These are phyloP conservation scores for Hanseniaspora vineae DNA, from an alignment of 805 yeast species.

Conservation along the genomic window DNA sequence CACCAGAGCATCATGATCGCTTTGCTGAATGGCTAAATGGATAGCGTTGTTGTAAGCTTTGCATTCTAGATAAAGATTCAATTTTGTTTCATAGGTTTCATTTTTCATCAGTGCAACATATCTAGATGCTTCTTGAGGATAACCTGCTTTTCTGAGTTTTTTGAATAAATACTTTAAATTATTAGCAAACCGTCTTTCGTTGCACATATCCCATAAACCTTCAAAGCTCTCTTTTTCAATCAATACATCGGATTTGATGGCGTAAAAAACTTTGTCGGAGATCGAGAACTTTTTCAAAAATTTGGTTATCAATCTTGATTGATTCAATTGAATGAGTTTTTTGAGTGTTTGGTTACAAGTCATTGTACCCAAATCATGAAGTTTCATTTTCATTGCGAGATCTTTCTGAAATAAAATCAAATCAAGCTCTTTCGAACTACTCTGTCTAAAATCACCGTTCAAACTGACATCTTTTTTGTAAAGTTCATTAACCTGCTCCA, in stretches of 20 bases:
- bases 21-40: conserved; percentile 16
- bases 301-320: conserved; percentile 34
- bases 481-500: conserved; percentile 23
- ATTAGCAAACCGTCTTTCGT: conserved; percentile 47
- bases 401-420: conserved; percentile 32
- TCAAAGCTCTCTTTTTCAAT: conserved; percentile 39
- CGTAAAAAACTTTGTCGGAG: conserved; percentile 43
- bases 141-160: conserved; percentile 40
- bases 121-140: conserved; percentile 42
- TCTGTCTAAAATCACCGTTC: conserved; percentile 10
- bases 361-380: conserved; percentile 25
- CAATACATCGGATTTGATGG: conserved; percentile 36
- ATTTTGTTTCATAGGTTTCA: conserved; percentile 31
- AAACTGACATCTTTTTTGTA: conserved; percentile 12
- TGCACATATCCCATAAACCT: conserved; percentile 40
- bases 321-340: conserved; percentile 34
- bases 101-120: conserved; percentile 43
- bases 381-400: conserved; percentile 29
- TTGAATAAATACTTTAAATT: conserved; percentile 56
- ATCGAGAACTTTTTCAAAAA: conserved; percentile 42
- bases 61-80: conserved; percentile 39
- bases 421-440: conserved; percentile 31
- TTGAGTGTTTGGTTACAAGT: conserved; percentile 38
- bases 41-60: conserved; percentile 38
- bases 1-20: conserved; percentile 9